A percentile compares a stretch with the other conserved stretches of the same genome.
phyloP scores from a whole-genome alignment of 768 basidiomycete species.

The Boletales sp. region DNA sequence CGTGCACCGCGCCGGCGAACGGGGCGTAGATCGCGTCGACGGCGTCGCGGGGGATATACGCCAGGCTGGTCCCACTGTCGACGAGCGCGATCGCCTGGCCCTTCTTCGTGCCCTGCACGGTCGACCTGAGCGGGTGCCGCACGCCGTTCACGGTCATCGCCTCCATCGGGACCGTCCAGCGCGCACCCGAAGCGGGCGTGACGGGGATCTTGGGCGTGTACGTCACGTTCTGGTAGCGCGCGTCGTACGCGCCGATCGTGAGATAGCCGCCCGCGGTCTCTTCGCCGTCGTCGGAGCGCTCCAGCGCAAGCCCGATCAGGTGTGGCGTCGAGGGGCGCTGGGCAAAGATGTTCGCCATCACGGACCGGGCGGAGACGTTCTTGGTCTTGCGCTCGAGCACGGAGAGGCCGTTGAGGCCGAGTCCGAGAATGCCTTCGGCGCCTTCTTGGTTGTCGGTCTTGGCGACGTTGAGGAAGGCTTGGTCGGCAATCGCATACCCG shows the following conservation, averaged over 20 bases:
- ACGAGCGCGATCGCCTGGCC: slow-evolving; percentile 36
- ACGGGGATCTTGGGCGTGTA: slow-evolving; percentile 32
- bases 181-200: slow-evolving; percentile 30
- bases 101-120: slow-evolving; percentile 26
- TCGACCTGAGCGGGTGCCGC: slow-evolving; percentile 27
- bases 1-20: slow-evolving; percentile 35
- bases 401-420: slow-evolving; percentile 26
- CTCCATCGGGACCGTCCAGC: slow-evolving; percentile 43
- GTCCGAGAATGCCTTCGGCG: slow-evolving; percentile 24
- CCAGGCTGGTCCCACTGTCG: slow-evolving; percentile 43
- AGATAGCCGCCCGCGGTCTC: slow-evolving; percentile 40
- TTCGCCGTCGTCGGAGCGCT: slow-evolving; percentile 38
- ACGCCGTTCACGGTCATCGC: slow-evolving; percentile 34
- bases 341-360: slow-evolving; percentile 39
- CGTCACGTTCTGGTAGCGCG: slow-evolving; percentile 29
- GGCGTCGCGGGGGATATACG: slow-evolving; percentile 32
- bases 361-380: slow-evolving; percentile 19
- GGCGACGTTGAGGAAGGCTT: slow-evolving; percentile 24
- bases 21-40: slow-evolving; percentile 38
- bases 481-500: slow-evolving; percentile 26
- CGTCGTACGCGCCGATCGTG: slow-evolving; percentile 41
- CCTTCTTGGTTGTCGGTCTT: slow-evolving; percentile 12
- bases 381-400: slow-evolving; percentile 17
- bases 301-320: slow-evolving; percentile 41
- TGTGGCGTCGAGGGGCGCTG: slow-evolving; percentile 34